phyloP scores from a whole-genome alignment of 2,329 filamentous ascomycete genomes.

The Alternaria sp. region DNA sequence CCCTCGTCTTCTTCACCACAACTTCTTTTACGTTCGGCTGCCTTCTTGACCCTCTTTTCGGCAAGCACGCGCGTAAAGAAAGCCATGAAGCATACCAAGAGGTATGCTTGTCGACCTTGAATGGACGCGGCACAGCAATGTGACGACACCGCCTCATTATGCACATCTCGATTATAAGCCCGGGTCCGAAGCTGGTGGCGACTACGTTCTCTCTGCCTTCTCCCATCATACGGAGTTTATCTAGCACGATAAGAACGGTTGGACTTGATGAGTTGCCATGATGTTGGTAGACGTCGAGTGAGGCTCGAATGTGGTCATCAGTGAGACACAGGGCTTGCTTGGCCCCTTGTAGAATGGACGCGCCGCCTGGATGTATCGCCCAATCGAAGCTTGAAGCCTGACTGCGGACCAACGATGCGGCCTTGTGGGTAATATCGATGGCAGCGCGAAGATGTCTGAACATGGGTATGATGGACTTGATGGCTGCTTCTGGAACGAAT shows the following conservation, averaged over 20 bases:
- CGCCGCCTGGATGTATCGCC: conserved; percentile 76
- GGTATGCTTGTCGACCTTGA: not conserved
- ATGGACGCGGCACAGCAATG: not conserved
- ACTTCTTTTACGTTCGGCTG: not conserved
- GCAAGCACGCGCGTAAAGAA: not conserved
- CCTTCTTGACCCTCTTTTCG: not conserved
- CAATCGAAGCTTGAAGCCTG: conserved; percentile 71
- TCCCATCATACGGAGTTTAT: conserved; percentile 61
- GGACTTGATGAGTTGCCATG: conserved; percentile 74
- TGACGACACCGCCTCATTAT: conserved; percentile 62
- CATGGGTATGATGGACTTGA: conserved; percentile 36
- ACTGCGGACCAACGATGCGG: conserved; percentile 34
- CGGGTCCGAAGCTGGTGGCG: conserved; percentile 75
- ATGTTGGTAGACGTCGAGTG: conserved; percentile 73
- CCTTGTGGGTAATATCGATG: conserved; percentile 32
- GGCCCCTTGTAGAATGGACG: conserved; percentile 71
- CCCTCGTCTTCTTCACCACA: not conserved
- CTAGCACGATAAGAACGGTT: conserved; percentile 73
- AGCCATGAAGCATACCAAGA: conserved; percentile 5
- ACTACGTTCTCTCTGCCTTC: conserved; percentile 67
- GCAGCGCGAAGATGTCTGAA: conserved; percentile 41
- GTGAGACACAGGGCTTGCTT: conserved; percentile 66
- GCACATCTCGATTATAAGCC: conserved; percentile 74
- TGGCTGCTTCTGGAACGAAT: conserved; percentile 28
- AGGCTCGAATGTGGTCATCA: conserved; percentile 73